A percentile compares a stretch with the other conserved stretches of the same genome.
Conservation (phyloP, 129 eudicot genomes). For the Tagetes erecta region DNA sequence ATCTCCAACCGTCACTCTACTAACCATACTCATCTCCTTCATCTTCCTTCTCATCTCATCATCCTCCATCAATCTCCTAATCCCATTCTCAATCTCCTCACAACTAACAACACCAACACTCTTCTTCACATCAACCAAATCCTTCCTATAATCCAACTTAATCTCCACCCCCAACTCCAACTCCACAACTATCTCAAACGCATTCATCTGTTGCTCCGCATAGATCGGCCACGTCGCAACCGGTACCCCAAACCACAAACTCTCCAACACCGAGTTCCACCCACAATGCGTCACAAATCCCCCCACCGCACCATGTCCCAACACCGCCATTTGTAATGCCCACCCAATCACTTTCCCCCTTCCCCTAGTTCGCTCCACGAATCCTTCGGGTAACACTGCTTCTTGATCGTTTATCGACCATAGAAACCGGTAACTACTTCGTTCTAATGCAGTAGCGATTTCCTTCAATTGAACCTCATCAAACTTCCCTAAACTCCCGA, state of each 20-base stretch:
- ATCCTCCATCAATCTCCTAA: constrained; percentile 33
- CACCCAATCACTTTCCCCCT: constrained; percentile 12
- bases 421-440: constrained; percentile 36
- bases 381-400: constrained; percentile 37
- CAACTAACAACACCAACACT: constrained; percentile 1
- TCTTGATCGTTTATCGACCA: constrained; percentile 42
- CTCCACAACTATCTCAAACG: constrained; percentile 42
- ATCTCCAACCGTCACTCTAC: constrained; percentile 29
- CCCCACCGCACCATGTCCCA: constrained; percentile 33
- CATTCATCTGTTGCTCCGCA: constrained; percentile 46
- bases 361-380: constrained; percentile 27
- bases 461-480: constrained; percentile 30
- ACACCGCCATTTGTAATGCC: constrained; percentile 29
- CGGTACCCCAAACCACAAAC: constrained; percentile 42
- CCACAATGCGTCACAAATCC: constrained; percentile 37
- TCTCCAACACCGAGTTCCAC: no score
- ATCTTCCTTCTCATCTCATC: constrained; percentile 15
- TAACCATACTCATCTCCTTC: constrained; percentile 33
- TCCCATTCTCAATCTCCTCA: constrained; percentile 26
- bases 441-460: constrained; percentile 34
- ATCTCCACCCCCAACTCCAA: constrained; percentile 40
- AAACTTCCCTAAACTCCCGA: constrained; percentile 47
- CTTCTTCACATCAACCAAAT: not conserved
- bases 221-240: constrained; percentile 42
- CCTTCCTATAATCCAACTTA: constrained; percentile 26